Base-by-base conservation (phyloP, 2,329 filamentous ascomycete genomes). In the Herpotrichia juniperi region DNA sequence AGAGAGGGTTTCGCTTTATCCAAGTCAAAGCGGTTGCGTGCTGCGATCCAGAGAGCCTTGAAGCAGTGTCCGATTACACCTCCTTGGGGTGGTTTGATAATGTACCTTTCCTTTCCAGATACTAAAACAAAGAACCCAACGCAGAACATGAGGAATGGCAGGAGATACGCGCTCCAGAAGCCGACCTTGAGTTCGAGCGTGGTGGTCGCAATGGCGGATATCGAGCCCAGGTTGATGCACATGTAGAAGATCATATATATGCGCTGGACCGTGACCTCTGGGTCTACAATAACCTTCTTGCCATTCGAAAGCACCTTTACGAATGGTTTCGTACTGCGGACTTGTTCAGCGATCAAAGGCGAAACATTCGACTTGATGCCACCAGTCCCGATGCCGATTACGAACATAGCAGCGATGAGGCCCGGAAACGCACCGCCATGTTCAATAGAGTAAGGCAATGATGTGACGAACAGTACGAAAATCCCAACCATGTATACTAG, bases 281-380 rank as follows among this genome's bases (percentile, higher is more conserved):
- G 76, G 48, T 79, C 77, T 1, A 79, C 68, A 39, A 79, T 70
- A 1, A 79, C 76, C 12, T 69, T 64, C 51, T 76, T 73, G 5
- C 77, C 77, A 2, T 53, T 61, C 24, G 66, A 66, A 53, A 74
- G 45, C 1, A 64, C 68, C 51, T 71, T 76, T 50, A 80, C 63
- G 45, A 73, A 74, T 21, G 75, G 73, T 21, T 66, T 73, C 19
- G 68, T 75, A n/a, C 71, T 69, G 7, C 67, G 69, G 43, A 79
- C 77, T 59, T 81, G 78, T 56, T 81, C 78, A 8, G 78, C 78
- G 50, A 80, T 79, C 24, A 81, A 57, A 2, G 78, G 78, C 9
- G 76, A 75, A 37, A 93, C 88, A 66, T 93, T 93, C 57, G 87
- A 84, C 78, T 93, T 93, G 83, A 93, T 91, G 64, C 90, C 88